These are phyloP conservation scores for Ogataea paraovalis DNA, from an alignment of 805 yeast species.

Conservation along the genomic window DNA sequence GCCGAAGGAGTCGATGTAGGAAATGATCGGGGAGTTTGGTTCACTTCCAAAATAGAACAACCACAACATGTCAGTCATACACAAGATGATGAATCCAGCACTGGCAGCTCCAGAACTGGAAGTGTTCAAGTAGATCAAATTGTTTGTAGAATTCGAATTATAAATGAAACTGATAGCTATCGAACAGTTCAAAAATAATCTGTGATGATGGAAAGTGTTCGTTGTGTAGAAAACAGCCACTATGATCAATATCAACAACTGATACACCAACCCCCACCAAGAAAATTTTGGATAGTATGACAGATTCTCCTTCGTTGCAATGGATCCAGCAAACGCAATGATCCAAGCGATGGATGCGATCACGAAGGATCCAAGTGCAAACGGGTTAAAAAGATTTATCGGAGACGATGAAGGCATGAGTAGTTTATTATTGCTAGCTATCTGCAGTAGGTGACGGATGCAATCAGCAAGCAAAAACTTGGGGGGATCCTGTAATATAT, in stretches of 20 bases:
- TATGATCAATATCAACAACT: constrained; percentile 55
- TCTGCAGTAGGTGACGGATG: too few relatives aligned
- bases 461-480: too few relatives aligned
- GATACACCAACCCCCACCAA: constrained; percentile 95
- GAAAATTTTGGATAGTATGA: constrained; percentile 70
- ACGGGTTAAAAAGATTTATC: constrained; percentile 49
- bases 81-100: constrained; percentile 83
- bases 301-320: constrained; percentile 42
- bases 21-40: constrained; percentile 80
- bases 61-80: constrained; percentile 83
- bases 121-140: constrained; percentile 63
- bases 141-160: constrained; percentile 78
- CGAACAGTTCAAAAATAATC: constrained; percentile 51
- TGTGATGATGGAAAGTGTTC: constrained; percentile 67
- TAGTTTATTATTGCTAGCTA: too few relatives aligned
- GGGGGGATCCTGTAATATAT: too few relatives aligned
- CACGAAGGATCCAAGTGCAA: constrained; percentile 77
- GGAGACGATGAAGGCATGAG: constrained; percentile 17
- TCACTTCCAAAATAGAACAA: constrained; percentile 87
- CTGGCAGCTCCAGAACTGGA: constrained; percentile 80
- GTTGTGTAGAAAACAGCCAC: constrained; percentile 51
- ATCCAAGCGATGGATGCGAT: constrained; percentile 80
- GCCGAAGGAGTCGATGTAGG: constrained; percentile 80
- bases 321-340: constrained; percentile 83
- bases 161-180: constrained; percentile 75